Base-by-base conservation (phyloP, 331 rosid genomes). In the Pyrus hybrid region DNA sequence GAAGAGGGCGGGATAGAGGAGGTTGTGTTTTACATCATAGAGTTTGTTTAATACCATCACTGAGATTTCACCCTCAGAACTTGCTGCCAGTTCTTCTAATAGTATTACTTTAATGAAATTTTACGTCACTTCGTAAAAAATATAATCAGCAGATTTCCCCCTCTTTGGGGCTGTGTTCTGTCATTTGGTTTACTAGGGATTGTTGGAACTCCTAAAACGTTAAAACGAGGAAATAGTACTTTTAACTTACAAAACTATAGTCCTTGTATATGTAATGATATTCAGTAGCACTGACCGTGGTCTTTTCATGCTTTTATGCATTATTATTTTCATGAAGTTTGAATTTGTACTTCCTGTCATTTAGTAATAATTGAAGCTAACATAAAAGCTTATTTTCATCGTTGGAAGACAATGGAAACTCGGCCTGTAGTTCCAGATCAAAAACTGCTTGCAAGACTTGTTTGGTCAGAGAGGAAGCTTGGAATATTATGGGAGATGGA, bases 401-500 rank as follows among this genome's bases (percentile, higher is more conserved):
- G 22, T 84, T 71, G 78, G 79, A 84, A 91, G 98, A 84, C 98
- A 29, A 91, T 91, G 98, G 98, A 93, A 86, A 90, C 91, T 81
- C 91, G 97, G 32, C 93, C 96, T 23, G 83, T 85, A 77, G 89
- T 93, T 65, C 96, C 97, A 2, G 97, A 93, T 80, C 86, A 95
- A 51, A 93, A 85, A 83, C 86, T 91, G 67, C 98, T 91, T 62
- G 97, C 98, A 65, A 90, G 97, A 80, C 97, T 93, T 81, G 98
- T 91, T 91, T 93, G 79, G 87, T 93, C 53, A 88, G 98, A 84
- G 98, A 93, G 88, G 97, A 93, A 88, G 91, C 98, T 72, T 91
- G 93, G 53, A 83, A 91, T 84, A 91, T 91, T 96, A 93, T 93
- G 98, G 95, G 98, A 79, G 98, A 96, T 69, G 97, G 97, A 56